Evolutionary conservation across 192 early-diverging fungal genomes (phyloP).

Genomic region (Umbelopsis isabellina): DNA sequence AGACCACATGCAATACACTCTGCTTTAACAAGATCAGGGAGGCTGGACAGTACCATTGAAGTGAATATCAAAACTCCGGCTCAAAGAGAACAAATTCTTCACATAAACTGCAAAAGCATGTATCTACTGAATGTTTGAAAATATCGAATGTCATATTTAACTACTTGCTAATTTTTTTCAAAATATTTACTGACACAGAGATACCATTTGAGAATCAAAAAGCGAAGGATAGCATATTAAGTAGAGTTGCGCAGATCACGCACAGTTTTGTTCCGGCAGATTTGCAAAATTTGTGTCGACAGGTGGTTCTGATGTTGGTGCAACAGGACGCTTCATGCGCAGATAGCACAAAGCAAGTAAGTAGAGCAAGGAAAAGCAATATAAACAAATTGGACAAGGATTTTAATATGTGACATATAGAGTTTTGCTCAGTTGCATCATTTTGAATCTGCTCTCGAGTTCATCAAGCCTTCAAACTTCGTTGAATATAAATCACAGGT

Average conservation of each 20-base stretch:
- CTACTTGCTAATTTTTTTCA: background rate
- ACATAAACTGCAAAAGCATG: conserved; percentile 49
- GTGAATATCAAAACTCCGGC: conserved; percentile 48
- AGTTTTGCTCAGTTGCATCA: conserved; percentile 25
- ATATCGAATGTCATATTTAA: background rate
- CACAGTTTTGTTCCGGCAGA: conserved; percentile 87
- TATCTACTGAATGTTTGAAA: background rate
- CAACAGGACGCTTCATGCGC: conserved; percentile 40
- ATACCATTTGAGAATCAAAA: conserved; percentile 47
- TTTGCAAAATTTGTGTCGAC: conserved; percentile 67
- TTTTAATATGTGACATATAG: background rate
- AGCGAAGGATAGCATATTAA: conserved; percentile 41
- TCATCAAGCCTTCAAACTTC: conserved; percentile 60
- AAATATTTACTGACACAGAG: conserved; percentile 31
- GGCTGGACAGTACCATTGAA: conserved; percentile 56
- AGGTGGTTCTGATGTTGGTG: conserved; percentile 51
- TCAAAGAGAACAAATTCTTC: conserved; percentile 44
- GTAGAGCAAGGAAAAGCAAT: background rate
- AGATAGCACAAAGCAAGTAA: conserved; percentile 21
- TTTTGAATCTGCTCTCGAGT: conserved; percentile 47
- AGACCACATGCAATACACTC: conserved; percentile 53
- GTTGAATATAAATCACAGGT: conserved; percentile 54
- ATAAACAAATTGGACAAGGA: too few species aligned
- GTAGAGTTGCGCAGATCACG: conserved; percentile 50
- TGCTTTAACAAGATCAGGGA: conserved; percentile 57